phyloP scores from a whole-genome alignment of 768 basidiomycete species.

The Rhizopogon roseolus region DNA sequence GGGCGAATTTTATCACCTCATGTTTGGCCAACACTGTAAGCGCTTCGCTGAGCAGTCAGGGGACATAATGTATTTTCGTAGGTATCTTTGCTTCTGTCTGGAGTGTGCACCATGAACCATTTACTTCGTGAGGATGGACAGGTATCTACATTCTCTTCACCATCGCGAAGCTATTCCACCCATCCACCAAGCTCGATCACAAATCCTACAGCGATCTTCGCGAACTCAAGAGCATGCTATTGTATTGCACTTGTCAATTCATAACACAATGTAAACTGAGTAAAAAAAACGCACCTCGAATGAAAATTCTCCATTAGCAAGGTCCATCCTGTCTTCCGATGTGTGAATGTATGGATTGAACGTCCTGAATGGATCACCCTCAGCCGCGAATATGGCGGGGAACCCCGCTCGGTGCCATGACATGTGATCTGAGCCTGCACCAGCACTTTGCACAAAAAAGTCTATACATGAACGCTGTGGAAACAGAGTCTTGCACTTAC shows the following conservation, averaged over 20 bases:
- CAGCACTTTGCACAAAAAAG: constrained; percentile 27
- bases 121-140: not conserved
- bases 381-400: constrained; percentile 38
- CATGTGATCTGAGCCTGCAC: constrained; percentile 42
- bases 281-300: constrained; percentile 22
- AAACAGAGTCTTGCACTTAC: constrained; percentile 21
- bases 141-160: not conserved
- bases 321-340: constrained; percentile 16
- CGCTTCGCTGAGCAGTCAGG: no score
- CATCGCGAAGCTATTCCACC: constrained; percentile 3
- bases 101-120: no score
- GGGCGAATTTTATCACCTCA: no score
- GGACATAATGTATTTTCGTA: no score
- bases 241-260: constrained; percentile 30
- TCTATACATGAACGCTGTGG: not conserved
- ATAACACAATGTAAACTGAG: not conserved
- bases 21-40: no score
- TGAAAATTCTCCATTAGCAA: constrained; percentile 37
- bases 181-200: constrained; percentile 43
- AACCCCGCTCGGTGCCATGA: constrained; percentile 40
- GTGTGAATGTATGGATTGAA: constrained; percentile 40
- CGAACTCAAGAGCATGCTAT: constrained; percentile 52
- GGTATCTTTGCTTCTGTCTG: no score
- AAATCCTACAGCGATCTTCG: constrained; percentile 55
- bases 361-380: constrained; percentile 36